Percentiles rank a stretch among this genome's conserved stretches.
Evolutionary conservation across 192 early-diverging fungal species (phyloP).

Genomic region (Coemansia sp.): DNA sequence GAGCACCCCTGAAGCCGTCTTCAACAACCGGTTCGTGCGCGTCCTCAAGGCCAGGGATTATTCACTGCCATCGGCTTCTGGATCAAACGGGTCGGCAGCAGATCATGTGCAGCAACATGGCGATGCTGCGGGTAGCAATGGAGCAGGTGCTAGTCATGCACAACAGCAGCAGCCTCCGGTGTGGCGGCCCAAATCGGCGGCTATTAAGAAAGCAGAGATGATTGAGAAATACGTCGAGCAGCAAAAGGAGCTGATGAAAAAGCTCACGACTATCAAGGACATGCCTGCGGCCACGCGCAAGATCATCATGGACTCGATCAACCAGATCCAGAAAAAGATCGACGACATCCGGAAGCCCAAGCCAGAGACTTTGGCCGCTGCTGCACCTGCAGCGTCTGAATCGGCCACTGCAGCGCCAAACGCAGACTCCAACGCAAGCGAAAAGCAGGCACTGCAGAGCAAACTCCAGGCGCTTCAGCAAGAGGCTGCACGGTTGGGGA

Average conservation of each 20-base stretch:
- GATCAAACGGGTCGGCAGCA: neutral
- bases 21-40: constrained; percentile 52
- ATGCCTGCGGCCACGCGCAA: constrained; percentile 47
- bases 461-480: constrained; percentile 35
- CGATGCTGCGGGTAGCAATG: neutral
- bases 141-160: neutral
- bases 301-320: constrained; percentile 55
- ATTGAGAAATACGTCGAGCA: constrained; percentile 51
- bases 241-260: constrained; percentile 49
- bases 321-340: constrained; percentile 44
- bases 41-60: constrained; percentile 17
- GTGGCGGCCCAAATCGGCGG: constrained; percentile 47
- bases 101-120: constrained; percentile 2
- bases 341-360: constrained; percentile 34
- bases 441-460: constrained; percentile 35
- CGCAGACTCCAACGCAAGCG: constrained; percentile 7
- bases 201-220: constrained; percentile 47
- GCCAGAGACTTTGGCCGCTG: neutral
- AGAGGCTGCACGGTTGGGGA: constrained; percentile 31
- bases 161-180: constrained; percentile 14
- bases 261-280: constrained; percentile 40
- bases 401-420: constrained; percentile 3
- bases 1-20: constrained; percentile 36
- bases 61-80: neutral
- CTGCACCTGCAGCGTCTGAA: neutral